phyloP scores from a whole-genome alignment of 2,329 filamentous ascomycete genomes.

The Colletotrichum sp. region DNA sequence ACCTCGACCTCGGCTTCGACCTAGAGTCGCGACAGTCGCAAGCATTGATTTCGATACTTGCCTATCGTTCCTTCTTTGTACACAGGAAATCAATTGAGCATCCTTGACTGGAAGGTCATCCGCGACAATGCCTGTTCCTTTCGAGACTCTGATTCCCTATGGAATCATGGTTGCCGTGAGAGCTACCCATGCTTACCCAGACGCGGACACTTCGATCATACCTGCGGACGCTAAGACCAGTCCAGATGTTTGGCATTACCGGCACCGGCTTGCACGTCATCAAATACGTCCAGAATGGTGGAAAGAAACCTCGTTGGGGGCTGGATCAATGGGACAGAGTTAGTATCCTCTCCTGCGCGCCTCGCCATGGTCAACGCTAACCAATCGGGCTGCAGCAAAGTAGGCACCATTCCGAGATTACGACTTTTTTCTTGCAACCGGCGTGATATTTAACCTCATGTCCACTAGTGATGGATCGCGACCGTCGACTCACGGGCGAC shows the following conservation, averaged over 20 bases:
- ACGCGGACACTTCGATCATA: neutral
- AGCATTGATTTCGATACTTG: neutral
- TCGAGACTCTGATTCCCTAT: constrained; percentile 68
- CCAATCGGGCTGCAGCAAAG: constrained; percentile 53
- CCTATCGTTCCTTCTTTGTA: neutral
- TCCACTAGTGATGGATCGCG: constrained; percentile 67
- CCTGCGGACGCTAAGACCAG: constrained; percentile 26
- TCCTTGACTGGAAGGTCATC: constrained; percentile 19
- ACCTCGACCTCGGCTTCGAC: neutral
- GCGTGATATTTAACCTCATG: constrained; percentile 1
- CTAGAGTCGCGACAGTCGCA: neutral
- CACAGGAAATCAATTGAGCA: constrained; percentile 11
- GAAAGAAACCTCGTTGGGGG: constrained; percentile 64
- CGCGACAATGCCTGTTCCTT: constrained; percentile 64
- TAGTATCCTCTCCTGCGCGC: constrained; percentile 26
- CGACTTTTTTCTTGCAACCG: neutral
- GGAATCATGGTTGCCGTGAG: constrained; percentile 66
- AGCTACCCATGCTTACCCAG: constrained; percentile 28
- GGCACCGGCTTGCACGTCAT: constrained; percentile 63
- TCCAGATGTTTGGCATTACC: constrained; percentile 67
- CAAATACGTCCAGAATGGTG: constrained; percentile 63
- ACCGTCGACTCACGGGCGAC: constrained; percentile 63
- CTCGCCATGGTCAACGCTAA: constrained; percentile 28
- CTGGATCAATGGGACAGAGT: constrained; percentile 70
- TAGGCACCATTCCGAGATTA: constrained; percentile 33